These are phyloP conservation scores for Cyberlindnera bimundalis DNA, from an alignment of 805 yeast genomes.

Conservation along the genomic window DNA sequence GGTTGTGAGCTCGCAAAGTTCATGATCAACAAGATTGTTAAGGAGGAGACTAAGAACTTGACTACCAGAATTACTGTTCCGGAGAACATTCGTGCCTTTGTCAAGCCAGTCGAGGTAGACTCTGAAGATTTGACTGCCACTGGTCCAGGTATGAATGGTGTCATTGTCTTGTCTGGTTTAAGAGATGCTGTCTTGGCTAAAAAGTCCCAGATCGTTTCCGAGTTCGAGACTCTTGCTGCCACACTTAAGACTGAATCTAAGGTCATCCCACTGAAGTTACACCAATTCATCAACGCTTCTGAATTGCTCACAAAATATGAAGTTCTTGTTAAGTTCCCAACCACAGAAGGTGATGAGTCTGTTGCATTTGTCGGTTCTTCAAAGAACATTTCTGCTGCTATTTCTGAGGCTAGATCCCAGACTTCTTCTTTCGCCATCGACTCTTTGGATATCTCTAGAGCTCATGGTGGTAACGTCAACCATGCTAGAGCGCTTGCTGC, in stretches of 20 bases:
- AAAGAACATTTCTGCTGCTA: constrained; percentile 57
- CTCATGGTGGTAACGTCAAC: constrained; percentile 73
- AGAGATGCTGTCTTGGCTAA: constrained; percentile 60
- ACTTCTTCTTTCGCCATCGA: constrained; percentile 61
- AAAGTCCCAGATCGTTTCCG: constrained; percentile 46
- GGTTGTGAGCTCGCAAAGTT: constrained; percentile 73
- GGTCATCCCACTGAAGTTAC: constrained; percentile 64
- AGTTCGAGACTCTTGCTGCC: constrained; percentile 41
- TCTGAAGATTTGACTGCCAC: constrained; percentile 27
- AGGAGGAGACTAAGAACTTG: constrained; percentile 64
- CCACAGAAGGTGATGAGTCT: constrained; percentile 38
- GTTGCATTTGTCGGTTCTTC: constrained; percentile 66
- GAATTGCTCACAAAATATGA: constrained; percentile 49
- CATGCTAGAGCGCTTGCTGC: constrained; percentile 79
- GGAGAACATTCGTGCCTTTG: constrained; percentile 30
- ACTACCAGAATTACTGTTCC: constrained; percentile 46
- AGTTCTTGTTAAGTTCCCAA: constrained; percentile 58
- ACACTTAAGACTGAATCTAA: constrained; percentile 52
- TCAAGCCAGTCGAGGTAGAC: constrained; percentile 31
- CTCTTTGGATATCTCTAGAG: constrained; percentile 77
- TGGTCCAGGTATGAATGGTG: constrained; percentile 38
- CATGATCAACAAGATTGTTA: constrained; percentile 68
- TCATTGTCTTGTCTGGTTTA: constrained; percentile 61
- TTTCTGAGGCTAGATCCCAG: constrained; percentile 54
- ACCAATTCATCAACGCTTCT: constrained; percentile 60